Conservation (phyloP, 192 early-diverging fungal species). For the Podila minutissima region DNA sequence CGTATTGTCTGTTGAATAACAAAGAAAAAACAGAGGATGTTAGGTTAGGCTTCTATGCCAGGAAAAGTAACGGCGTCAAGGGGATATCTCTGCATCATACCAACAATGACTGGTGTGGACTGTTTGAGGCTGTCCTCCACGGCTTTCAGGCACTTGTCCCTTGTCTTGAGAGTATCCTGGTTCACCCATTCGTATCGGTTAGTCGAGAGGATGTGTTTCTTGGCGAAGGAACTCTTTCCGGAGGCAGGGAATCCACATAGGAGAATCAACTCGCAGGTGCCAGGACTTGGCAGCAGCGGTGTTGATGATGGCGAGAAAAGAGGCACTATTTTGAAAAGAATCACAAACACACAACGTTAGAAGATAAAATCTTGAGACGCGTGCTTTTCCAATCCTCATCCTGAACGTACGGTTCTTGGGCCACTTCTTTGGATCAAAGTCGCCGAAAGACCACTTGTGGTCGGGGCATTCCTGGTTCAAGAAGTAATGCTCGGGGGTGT, state of each 20-base stretch:
- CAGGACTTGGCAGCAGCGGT: conserved; percentile 31
- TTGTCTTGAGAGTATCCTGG: conserved; percentile 80
- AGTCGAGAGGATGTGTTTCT: conserved; percentile 65
- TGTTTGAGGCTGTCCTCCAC: conserved; percentile 60
- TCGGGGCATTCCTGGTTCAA: conserved; percentile 55
- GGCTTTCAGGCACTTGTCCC: conserved; percentile 76
- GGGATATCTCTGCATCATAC: conserved; percentile 29
- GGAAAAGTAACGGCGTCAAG: not conserved
- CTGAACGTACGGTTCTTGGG: conserved; percentile 37
- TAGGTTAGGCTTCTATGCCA: not conserved
- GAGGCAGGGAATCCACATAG: conserved; percentile 86
- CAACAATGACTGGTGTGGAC: conserved; percentile 76
- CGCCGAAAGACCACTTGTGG: conserved; percentile 57
- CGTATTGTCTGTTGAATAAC: conserved; percentile 71
- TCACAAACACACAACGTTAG: conserved; percentile 2
- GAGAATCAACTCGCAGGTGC: conserved; percentile 69
- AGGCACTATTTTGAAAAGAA: conserved; percentile 22
- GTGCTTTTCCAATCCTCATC: not conserved
- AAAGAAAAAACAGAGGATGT: not conserved
- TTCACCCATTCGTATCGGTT: conserved; percentile 78
- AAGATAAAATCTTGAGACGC: conserved; percentile 1
- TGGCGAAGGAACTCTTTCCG: conserved; percentile 84
- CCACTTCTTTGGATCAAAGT: conserved; percentile 58
- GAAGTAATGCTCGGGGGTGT: conserved; percentile 87
- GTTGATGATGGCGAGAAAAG: conserved; percentile 49